Percentiles rank a stretch among this genome's conserved stretches.
Evolutionary conservation across 352 stramenopile species (phyloP).

Genomic region (Globisporangium emineosum): DNA sequence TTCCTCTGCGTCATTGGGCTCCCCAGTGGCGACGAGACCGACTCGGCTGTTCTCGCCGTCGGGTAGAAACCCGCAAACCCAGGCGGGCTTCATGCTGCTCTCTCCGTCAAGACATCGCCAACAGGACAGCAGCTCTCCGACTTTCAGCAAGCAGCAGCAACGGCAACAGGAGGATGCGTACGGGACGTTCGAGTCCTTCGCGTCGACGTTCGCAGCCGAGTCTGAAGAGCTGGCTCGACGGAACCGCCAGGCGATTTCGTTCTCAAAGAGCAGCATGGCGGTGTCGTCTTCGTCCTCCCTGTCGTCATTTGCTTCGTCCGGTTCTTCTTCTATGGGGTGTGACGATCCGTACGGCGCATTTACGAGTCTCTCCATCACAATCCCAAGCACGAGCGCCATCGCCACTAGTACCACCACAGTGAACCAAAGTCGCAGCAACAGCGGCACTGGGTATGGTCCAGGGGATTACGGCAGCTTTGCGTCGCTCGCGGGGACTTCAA

Average conservation of each 20-base stretch:
- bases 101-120: conserved; percentile 6
- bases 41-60: conserved; percentile 3
- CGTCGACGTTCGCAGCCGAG: conserved; percentile 12
- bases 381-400: not conserved
- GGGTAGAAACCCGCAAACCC: not conserved
- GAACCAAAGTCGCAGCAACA: not conserved
- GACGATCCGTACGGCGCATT: conserved; percentile 30
- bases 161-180: conserved; percentile 11
- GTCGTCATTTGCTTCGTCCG: not conserved
- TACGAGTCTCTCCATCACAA: conserved; percentile 16
- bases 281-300: not conserved
- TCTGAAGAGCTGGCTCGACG: conserved; percentile 16
- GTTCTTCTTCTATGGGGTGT: not conserved
- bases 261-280: conserved; percentile 6
- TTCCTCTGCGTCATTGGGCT: not conserved
- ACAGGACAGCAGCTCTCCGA: conserved; percentile 1
- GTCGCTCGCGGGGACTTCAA: conserved; percentile 13
- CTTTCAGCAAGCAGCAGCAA: not conserved
- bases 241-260: conserved; percentile 13
- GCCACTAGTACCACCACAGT: not conserved
- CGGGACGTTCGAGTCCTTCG: conserved; percentile 22
- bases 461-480: conserved; percentile 50
- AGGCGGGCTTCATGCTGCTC: not conserved
- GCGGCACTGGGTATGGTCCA: not conserved
- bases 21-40: not conserved